Conservation (phyloP, 345 rosid species). For the Citrus mangshanensis region DNA sequence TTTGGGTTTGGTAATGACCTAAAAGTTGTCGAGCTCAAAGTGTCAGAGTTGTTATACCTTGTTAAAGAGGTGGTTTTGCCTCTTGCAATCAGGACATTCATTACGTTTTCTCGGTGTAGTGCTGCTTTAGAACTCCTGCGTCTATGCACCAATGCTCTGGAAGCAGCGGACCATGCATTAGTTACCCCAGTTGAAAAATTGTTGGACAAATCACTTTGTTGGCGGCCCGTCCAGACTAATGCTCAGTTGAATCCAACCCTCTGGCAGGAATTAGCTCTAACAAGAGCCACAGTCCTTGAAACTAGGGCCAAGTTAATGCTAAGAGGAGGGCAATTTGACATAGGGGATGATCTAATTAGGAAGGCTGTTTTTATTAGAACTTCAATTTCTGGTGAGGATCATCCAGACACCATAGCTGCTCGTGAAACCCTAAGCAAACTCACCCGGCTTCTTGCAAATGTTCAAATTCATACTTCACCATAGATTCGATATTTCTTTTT, state of each 20-base stretch:
- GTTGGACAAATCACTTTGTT: slow-evolving; percentile 82
- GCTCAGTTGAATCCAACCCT: slow-evolving; percentile 87
- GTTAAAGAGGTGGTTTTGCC: slow-evolving; percentile 71
- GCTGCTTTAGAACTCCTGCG: slow-evolving; percentile 84
- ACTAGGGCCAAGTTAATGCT: slow-evolving; percentile 88
- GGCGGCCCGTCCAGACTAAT: slow-evolving; percentile 81
- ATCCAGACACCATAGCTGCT: slow-evolving; percentile 76
- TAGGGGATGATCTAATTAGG: slow-evolving; percentile 85
- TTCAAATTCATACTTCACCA: slow-evolving; percentile 67
- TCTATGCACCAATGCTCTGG: slow-evolving; percentile 80
- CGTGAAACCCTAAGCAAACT: slow-evolving; percentile 80
- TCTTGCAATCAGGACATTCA: slow-evolving; percentile 67
- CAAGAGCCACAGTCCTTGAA: slow-evolving; percentile 87
- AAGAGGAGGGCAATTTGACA: slow-evolving; percentile 76
- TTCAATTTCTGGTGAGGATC: slow-evolving; percentile 84
- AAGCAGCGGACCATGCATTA: slow-evolving; percentile 78
- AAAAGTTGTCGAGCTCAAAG: slow-evolving; percentile 60
- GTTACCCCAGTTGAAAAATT: slow-evolving; percentile 85
- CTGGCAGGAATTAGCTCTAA: slow-evolving; percentile 90
- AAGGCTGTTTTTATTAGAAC: slow-evolving; percentile 85
- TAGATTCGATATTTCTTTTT: slow-evolving; percentile 37
- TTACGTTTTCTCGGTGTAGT: slow-evolving; percentile 74
- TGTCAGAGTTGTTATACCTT: slow-evolving; percentile 52
- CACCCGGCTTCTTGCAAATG: slow-evolving; percentile 72
- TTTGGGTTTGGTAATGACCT: slow-evolving; percentile 76